These are phyloP conservation scores for Coprinellus aureogranulatus DNA, from an alignment of 768 basidiomycete species.

Conservation along the genomic window DNA sequence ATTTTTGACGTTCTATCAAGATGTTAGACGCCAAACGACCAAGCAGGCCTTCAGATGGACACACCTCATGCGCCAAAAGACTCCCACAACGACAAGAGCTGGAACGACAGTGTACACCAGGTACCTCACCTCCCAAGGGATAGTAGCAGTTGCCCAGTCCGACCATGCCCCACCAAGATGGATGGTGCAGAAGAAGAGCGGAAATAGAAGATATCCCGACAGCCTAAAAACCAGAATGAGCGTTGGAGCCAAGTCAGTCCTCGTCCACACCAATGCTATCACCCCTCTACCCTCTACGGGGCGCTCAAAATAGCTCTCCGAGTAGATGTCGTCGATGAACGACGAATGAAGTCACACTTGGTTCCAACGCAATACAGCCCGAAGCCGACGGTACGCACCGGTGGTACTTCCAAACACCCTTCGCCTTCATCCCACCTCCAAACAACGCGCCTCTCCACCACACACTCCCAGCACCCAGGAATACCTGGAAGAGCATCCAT, in stretches of 20 bases:
- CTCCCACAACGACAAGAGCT: slow-evolving; percentile 38
- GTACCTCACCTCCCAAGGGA: slow-evolving; percentile 37
- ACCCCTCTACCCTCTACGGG: too few relatives aligned
- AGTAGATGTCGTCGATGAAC: too few relatives aligned
- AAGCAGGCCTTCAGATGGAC: slow-evolving; percentile 7
- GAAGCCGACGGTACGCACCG: too few relatives aligned
- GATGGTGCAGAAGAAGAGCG: slow-evolving; percentile 57
- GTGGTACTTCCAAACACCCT: slow-evolving; percentile 81
- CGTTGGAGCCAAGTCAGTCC: too few relatives aligned
- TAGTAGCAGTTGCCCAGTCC: slow-evolving; percentile 47
- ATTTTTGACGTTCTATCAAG: slow-evolving; percentile 58
- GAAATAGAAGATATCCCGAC: slow-evolving; percentile 72
- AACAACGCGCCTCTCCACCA: slow-evolving; percentile 71
- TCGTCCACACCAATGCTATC: too few relatives aligned
- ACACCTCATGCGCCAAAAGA: slow-evolving; percentile 55
- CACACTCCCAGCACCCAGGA: slow-evolving; percentile 71
- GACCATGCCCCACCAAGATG: slow-evolving; percentile 75
- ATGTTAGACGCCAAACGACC: background rate
- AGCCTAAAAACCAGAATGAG: slow-evolving; percentile 51
- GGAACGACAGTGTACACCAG: slow-evolving; percentile 57
- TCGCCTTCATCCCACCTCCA: slow-evolving; percentile 71
- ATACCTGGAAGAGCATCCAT: slow-evolving; percentile 62
- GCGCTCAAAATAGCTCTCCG: too few relatives aligned
- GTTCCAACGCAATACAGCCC: too few relatives aligned
- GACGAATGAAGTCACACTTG: too few relatives aligned